phyloP scores from a whole-genome alignment of 208 protist species.

The Vickermania ingenoplastis region DNA sequence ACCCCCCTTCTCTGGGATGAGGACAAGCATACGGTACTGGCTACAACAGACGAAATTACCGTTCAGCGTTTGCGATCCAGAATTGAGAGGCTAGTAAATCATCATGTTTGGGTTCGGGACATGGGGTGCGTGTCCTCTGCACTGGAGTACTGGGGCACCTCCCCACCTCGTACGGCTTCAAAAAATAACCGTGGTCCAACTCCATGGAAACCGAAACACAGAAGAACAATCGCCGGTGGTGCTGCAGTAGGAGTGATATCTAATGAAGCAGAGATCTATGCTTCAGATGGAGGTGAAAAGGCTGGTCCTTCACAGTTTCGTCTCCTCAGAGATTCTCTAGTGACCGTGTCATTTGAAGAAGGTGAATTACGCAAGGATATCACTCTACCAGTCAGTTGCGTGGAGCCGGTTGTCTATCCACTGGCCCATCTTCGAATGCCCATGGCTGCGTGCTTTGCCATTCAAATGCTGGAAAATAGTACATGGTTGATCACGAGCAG shows the following conservation, averaged over 20 bases:
- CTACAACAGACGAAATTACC: neutral
- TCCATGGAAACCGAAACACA: conserved; percentile 68
- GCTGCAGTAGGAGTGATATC: conserved; percentile 49
- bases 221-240: conserved; percentile 26
- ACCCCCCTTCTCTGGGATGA: conserved; percentile 57
- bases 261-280: conserved; percentile 20
- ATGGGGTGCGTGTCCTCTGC: conserved; percentile 13
- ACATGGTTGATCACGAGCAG: conserved; percentile 41
- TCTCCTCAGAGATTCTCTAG: conserved; percentile 23
- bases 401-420: conserved; percentile 63
- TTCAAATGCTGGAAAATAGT: conserved; percentile 31
- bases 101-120: conserved; percentile 45
- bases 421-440: conserved; percentile 24
- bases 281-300: neutral
- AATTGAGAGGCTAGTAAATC: conserved; percentile 37
- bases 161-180: neutral
- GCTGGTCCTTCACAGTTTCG: conserved; percentile 1
- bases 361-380: conserved; percentile 51
- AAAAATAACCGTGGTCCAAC: neutral
- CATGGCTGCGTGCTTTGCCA: conserved; percentile 34
- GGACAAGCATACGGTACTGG: neutral
- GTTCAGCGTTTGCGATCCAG: conserved; percentile 21
- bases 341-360: conserved; percentile 41
- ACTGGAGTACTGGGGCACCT: conserved; percentile 6
- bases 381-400: conserved; percentile 41